Evolutionary conservation across 805 yeast species (phyloP), one percentile per base, ranked within the genome.

Genomic region (Pichia pseudocactophila): DNA sequence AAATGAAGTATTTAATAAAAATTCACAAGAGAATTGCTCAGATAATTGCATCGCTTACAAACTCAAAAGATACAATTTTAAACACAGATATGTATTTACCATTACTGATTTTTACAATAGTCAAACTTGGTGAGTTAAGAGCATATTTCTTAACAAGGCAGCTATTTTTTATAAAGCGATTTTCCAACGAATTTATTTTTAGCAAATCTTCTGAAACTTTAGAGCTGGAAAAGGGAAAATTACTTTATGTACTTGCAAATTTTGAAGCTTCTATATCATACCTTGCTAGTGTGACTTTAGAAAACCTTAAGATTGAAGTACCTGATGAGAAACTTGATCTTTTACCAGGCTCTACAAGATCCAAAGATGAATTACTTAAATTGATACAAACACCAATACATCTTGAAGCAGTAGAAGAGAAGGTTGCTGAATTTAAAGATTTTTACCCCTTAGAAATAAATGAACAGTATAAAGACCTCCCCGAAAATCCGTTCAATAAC

Each of bases 41-140:
- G 13, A 49, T 57, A 26, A 49, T 63, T 10, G 48, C 52, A 30
- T 48, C 50, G 10, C 16, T 54, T 16, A 45, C 54, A 3, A 36
- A 38, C 8, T 35, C 41, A 19, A 40, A 40, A 13, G 27, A 40
- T 6, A 44, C 41, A 45, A 41, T 39, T 20, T 41, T 61, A 15
- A 63, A 61, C 40, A 62, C 66, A 6, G 68, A 63, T 48, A 48
- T 58, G 15, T 62, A 58, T 44, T 45, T 63, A 25, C 68, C 68
- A 1, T 44, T 63, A 3, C 46, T 63, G 28, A 62, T 63, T n/a
- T 62, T 52, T 32, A 47, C 63, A 0, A 46, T 63, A 8, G 58
- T 63, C 16, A 58, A 59, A 30, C 44, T 63, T 12, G 49, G 51
- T 30, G 63, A 57, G 32, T 33, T 61, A 20, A 53, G 50, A 19